Conservation (phyloP, 768 basidiomycete genomes). For the Xerocomus brunneocitrinus region DNA sequence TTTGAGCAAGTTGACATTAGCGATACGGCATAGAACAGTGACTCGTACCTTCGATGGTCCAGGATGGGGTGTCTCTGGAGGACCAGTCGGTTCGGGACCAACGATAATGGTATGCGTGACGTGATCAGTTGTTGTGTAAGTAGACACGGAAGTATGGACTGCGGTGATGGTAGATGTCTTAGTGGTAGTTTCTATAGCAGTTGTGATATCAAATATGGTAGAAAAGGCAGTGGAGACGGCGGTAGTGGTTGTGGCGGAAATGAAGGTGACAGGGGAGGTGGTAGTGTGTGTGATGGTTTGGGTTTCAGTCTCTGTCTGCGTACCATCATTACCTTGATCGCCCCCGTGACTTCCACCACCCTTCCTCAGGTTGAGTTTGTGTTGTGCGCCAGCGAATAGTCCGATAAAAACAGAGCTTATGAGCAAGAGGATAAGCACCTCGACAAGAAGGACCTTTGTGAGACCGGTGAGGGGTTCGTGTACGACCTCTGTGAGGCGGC, state of each 20-base stretch:
- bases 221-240: slow-evolving; percentile 30
- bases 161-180: slow-evolving; percentile 35
- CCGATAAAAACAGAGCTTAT: slow-evolving; percentile 88
- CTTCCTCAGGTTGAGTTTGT: slow-evolving; percentile 57
- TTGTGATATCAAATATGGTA: slow-evolving; percentile 31
- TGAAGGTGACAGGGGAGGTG: slow-evolving; percentile 27
- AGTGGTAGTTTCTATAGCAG: slow-evolving; percentile 40
- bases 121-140: slow-evolving; percentile 35
- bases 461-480: slow-evolving; percentile 80
- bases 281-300: slow-evolving; percentile 30
- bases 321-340: slow-evolving; percentile 31
- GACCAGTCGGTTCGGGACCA: slow-evolving; percentile 38
- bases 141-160: slow-evolving; percentile 34
- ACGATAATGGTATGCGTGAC: slow-evolving; percentile 39
- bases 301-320: slow-evolving; percentile 32
- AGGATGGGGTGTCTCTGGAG: slow-evolving; percentile 52
- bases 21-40: neutral
- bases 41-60: slow-evolving; percentile 48
- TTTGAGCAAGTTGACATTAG: slow-evolving; percentile 3
- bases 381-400: slow-evolving; percentile 85
- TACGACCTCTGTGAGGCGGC: slow-evolving; percentile 46
- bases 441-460: slow-evolving; percentile 74
- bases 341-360: slow-evolving; percentile 23
- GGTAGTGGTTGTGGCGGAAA: slow-evolving; percentile 33
- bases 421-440: slow-evolving; percentile 73